phyloP scores from a whole-genome alignment of 805 yeast species.

The Cyberlindnera euphorbiiphila region DNA sequence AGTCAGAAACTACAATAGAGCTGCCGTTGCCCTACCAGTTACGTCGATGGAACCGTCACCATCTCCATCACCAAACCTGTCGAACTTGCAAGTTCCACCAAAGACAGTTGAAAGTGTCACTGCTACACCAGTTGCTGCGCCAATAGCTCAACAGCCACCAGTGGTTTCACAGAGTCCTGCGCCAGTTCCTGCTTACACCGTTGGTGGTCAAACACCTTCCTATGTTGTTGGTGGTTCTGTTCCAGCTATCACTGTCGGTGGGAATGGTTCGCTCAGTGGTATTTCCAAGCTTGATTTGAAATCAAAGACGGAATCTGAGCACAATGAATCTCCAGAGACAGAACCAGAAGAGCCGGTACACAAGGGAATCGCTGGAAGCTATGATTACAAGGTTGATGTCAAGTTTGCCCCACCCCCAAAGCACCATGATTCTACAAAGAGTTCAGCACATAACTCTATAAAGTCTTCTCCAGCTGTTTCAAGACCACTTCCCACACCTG shows the following conservation, averaged over 20 bases:
- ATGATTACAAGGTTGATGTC: conserved; percentile 31
- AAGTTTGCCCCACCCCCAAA: conserved; percentile 34
- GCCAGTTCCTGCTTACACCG: background rate
- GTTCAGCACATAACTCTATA: background rate
- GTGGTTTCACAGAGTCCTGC: background rate
- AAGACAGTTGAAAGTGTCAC: too few species aligned
- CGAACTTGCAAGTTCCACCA: conserved; percentile 22
- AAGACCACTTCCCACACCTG: conserved; percentile 15
- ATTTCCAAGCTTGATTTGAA: background rate
- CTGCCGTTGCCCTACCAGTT: conserved; percentile 7
- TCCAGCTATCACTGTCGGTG: conserved; percentile 3
- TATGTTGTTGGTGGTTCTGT: background rate
- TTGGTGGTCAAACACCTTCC: too few species aligned
- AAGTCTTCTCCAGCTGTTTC: background rate
- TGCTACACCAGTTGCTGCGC: too few species aligned
- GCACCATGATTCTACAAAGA: conserved; percentile 16
- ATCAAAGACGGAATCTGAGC: too few species aligned
- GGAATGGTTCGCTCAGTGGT: conserved; percentile 1
- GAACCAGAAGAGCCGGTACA: conserved; percentile 14
- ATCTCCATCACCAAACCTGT: conserved; percentile 23
- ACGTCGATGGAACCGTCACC: conserved; percentile 2
- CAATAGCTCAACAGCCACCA: conserved; percentile 6
- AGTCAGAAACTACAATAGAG: conserved; percentile 11
- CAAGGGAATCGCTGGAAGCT: conserved; percentile 33
- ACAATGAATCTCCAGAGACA: conserved; percentile 2